Percentiles rank a stretch among this genome's conserved stretches.
These are phyloP conservation scores for Myotisia sp. DNA, from an alignment of 2,329 filamentous ascomycete species.

Conservation along the genomic window DNA sequence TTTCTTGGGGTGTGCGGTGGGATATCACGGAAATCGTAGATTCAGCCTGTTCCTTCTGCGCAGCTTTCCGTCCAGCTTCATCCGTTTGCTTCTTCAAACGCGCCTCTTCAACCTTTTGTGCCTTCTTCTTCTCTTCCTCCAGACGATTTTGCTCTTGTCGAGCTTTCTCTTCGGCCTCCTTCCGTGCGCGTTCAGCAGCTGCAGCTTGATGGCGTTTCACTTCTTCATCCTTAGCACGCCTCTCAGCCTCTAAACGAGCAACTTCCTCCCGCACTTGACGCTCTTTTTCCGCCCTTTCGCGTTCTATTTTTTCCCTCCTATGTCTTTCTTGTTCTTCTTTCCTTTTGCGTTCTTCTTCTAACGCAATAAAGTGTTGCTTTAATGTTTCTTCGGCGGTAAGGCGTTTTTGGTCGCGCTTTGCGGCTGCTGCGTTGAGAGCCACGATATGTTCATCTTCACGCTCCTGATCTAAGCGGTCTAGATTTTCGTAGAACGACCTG, in stretches of 20 bases:
- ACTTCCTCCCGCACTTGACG: conserved; percentile 24
- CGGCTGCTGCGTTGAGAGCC: conserved; percentile 51
- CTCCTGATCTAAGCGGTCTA: conserved; percentile 50
- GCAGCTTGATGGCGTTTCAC: conserved; percentile 23
- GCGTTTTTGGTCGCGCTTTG: conserved; percentile 52
- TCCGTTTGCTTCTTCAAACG: conserved; percentile 23
- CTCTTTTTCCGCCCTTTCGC: conserved; percentile 25
- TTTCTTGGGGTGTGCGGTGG: conserved; percentile 22
- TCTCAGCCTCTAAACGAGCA: conserved; percentile 26
- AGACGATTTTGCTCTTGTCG: conserved; percentile 12
- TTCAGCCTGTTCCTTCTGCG: conserved; percentile 18
- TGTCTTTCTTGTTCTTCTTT: conserved; percentile 25
- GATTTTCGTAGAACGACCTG: conserved; percentile 39
- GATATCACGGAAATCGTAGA: conserved; percentile 19
- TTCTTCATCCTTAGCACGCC: conserved; percentile 30
- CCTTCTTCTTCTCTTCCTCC: conserved; percentile 12
- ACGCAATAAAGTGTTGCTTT: conserved; percentile 32
- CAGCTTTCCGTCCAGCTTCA: conserved; percentile 16
- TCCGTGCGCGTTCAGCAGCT: conserved; percentile 26
- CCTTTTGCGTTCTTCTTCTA: conserved; percentile 25
- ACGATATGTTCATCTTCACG: conserved; percentile 49
- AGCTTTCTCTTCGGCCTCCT: conserved; percentile 22
- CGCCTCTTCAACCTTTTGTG: conserved; percentile 21
- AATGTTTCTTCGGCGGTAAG: conserved; percentile 40
- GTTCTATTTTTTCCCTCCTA: conserved; percentile 22